phyloP scores from a whole-genome alignment of 2,329 filamentous ascomycete species.

The Aspergillus novoparasiticus region DNA sequence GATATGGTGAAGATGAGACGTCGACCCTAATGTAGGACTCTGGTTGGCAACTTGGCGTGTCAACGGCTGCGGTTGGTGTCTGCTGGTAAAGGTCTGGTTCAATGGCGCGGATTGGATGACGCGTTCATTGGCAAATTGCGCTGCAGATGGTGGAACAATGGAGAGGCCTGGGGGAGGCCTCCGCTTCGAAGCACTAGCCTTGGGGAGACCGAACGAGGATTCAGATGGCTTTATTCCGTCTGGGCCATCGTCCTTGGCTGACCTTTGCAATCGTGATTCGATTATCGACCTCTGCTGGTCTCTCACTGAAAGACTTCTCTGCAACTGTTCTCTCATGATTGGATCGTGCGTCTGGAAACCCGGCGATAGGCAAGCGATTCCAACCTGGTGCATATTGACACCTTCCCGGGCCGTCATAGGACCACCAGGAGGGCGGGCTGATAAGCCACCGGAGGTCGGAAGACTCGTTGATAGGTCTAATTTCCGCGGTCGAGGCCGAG shows the following conservation, averaged over 20 bases:
- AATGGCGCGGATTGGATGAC: conserved; percentile 96
- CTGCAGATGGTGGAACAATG: conserved; percentile 90
- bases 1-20: conserved; percentile 87
- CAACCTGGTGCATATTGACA: conserved; percentile 85
- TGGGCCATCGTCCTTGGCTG: conserved; percentile 74
- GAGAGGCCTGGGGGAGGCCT: conserved; percentile 81
- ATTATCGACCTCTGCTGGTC: conserved; percentile 96
- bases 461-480: conserved; percentile 49
- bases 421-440: conserved; percentile 68
- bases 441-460: conserved; percentile 49
- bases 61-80: conserved; percentile 74
- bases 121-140: conserved; percentile 89
- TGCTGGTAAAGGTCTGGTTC: conserved; percentile 91
- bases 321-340: conserved; percentile 92
- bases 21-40: conserved; percentile 78
- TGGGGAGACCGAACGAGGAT: conserved; percentile 41
- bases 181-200: conserved; percentile 50
- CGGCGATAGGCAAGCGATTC: conserved; percentile 89
- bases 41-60: conserved; percentile 80
- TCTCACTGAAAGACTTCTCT: conserved; percentile 88
- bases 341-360: conserved; percentile 96
- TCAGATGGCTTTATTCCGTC: conserved; percentile 60
- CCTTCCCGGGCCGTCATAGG: conserved; percentile 77
- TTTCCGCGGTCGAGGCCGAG: conserved; percentile 52
- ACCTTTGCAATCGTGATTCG: conserved; percentile 85